phyloP scores from a whole-genome alignment of 106 monocot genomes.

The Chionographis japonica region DNA sequence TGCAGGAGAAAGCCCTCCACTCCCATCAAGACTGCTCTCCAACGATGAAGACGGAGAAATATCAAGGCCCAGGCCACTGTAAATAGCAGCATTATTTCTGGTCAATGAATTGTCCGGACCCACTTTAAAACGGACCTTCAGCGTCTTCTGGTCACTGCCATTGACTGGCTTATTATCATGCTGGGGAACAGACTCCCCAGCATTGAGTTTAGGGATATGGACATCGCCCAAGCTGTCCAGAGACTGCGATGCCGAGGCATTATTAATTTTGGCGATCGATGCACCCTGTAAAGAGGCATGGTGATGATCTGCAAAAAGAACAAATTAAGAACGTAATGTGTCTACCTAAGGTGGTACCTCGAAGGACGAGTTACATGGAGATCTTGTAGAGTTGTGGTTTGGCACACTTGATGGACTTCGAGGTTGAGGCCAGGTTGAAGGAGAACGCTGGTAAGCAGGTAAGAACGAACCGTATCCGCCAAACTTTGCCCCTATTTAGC shows the following conservation, averaged over 20 bases:
- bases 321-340: not conserved
- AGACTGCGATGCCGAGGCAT: constrained; percentile 6
- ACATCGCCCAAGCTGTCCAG: constrained; percentile 21
- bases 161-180: constrained; percentile 24
- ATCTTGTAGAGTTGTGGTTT: constrained; percentile 28
- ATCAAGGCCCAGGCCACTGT: constrained; percentile 79
- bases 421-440: constrained; percentile 51
- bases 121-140: constrained; percentile 88
- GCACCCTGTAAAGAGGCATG: constrained; percentile 24
- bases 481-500: constrained; percentile 69
- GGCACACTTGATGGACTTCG: constrained; percentile 40
- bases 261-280: constrained; percentile 28
- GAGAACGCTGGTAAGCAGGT: constrained; percentile 69
- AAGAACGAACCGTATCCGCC: constrained; percentile 94
- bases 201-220: not conserved
- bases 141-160: constrained; percentile 13
- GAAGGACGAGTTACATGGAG: constrained; percentile 30
- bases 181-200: constrained; percentile 11
- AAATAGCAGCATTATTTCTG: constrained; percentile 72
- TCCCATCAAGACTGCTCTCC: constrained; percentile 41
- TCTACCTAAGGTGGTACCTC: constrained; percentile 42
- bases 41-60: constrained; percentile 63
- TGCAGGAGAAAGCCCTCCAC: constrained; percentile 37
- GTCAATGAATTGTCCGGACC: constrained; percentile 32
- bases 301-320: not conserved